Conservation (phyloP, 2,329 filamentous ascomycete genomes). For the Aspergillus oerlinghausenensis region DNA sequence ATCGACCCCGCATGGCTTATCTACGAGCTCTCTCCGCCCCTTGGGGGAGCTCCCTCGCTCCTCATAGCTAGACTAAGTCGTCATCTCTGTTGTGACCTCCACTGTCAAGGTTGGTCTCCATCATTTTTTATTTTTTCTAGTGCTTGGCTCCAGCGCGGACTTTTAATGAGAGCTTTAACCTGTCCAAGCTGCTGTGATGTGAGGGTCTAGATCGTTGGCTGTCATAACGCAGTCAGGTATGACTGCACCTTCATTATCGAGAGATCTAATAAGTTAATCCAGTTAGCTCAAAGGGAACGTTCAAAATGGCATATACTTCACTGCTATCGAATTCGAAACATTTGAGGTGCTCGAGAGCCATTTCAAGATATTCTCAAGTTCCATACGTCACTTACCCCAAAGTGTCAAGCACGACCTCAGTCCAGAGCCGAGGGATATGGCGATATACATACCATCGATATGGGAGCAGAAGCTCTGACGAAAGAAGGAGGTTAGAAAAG, state of each 20-base stretch:
- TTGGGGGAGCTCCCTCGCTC: background rate
- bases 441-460: constrained; percentile 2
- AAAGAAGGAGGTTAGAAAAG: constrained; percentile 2
- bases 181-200: background rate
- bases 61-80: background rate
- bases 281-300: background rate
- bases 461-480: background rate
- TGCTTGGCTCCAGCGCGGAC: background rate
- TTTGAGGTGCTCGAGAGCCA: background rate
- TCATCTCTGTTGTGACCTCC: background rate
- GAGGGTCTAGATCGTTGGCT: background rate
- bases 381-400: background rate
- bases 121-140: background rate
- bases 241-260: background rate
- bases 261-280: background rate
- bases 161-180: no score
- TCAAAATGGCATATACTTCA: background rate
- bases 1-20: background rate
- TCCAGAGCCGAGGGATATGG: constrained; percentile 9
- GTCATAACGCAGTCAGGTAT: background rate
- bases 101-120: background rate
- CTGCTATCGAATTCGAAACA: background rate
- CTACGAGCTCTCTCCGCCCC: background rate
- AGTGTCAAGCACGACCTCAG: background rate
- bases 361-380: background rate